Conservation (phyloP, 2,329 filamentous ascomycete species). For the Pseudocercospora macadamiae region DNA sequence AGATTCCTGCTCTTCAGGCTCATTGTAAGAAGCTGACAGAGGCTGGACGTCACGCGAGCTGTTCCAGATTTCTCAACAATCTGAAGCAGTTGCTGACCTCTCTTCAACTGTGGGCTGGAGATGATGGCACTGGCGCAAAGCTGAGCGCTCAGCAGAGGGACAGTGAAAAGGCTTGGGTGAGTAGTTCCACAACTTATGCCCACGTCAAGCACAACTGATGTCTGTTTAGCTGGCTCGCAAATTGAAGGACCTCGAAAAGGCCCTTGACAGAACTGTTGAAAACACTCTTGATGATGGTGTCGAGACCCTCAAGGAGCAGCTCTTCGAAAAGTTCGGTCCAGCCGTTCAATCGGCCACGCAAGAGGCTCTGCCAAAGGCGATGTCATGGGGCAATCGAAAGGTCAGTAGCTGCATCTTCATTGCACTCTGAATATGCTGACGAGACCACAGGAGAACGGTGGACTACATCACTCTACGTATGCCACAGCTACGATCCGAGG, state of each 20-base stretch:
- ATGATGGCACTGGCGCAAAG: slow-evolving; percentile 46
- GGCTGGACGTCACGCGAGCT: slow-evolving; percentile 48
- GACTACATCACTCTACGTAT: too few relatives aligned
- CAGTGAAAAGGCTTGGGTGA: slow-evolving; percentile 43
- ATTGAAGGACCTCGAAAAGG: slow-evolving; percentile 46
- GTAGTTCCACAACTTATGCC: too few relatives aligned
- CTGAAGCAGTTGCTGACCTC: slow-evolving; percentile 57
- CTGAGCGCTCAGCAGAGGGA: slow-evolving; percentile 46
- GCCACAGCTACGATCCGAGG: too few relatives aligned
- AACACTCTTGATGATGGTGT: slow-evolving; percentile 45
- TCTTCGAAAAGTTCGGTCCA: slow-evolving; percentile 50
- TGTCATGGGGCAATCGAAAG: slow-evolving; percentile 38
- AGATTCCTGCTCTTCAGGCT: slow-evolving; percentile 59
- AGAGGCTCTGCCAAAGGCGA: slow-evolving; percentile 39
- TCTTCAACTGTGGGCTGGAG: slow-evolving; percentile 54
- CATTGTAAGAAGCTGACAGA: slow-evolving; percentile 64
- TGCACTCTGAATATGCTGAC: too few relatives aligned
- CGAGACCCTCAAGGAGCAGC: slow-evolving; percentile 47
- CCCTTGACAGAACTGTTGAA: slow-evolving; percentile 47
- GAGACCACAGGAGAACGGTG: too few relatives aligned
- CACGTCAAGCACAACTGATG: too few relatives aligned
- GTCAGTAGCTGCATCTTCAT: too few relatives aligned
- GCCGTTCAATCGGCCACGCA: slow-evolving; percentile 45
- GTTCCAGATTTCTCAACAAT: slow-evolving; percentile 55
- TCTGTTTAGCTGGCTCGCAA: slow-evolving; percentile 43